Evolutionary conservation across 495 filamentous ascomycete genomes (phyloP).

Genomic region (Aspergillus sparsus): DNA sequence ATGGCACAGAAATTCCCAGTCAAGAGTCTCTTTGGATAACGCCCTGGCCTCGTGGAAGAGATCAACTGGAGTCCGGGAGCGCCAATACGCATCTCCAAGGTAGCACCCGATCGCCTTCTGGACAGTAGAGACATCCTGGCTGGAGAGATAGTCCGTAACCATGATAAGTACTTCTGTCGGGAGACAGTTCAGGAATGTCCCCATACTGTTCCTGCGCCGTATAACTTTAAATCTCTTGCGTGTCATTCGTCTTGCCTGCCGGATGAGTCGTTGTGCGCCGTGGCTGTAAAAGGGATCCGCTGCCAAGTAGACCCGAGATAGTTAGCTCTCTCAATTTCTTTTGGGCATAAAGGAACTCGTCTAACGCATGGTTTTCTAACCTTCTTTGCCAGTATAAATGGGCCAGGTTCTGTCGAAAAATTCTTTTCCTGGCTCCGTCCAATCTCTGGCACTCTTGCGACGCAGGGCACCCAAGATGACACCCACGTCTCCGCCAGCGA

Average conservation of each 20-base stretch:
- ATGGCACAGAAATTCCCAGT: constrained; percentile 13
- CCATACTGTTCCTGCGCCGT: neutral
- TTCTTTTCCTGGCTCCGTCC: neutral
- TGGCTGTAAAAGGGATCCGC: constrained; percentile 3
- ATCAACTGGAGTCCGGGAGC: constrained; percentile 3
- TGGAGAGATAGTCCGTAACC: constrained; percentile 6
- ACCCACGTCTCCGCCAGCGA: neutral
- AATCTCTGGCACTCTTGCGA: constrained; percentile 10
- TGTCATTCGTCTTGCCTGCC: constrained; percentile 2
- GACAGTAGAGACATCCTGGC: neutral
- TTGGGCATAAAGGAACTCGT: no score
- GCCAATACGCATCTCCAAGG: constrained; percentile 15
- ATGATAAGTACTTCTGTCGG: constrained; percentile 6
- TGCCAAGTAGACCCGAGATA: neutral
- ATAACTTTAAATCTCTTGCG: constrained; percentile 2
- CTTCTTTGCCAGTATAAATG: neutral
- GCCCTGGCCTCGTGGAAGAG: constrained; percentile 10
- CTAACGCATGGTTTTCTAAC: neutral
- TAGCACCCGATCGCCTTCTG: constrained; percentile 11
- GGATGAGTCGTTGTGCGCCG: neutral
- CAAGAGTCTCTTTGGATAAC: neutral
- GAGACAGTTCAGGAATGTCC: constrained; percentile 4
- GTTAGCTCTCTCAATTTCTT: neutral
- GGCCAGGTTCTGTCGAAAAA: neutral
- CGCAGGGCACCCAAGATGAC: neutral